These are phyloP conservation scores for Pisolithus marmoratus DNA, from an alignment of 768 basidiomycete species.

Conservation along the genomic window DNA sequence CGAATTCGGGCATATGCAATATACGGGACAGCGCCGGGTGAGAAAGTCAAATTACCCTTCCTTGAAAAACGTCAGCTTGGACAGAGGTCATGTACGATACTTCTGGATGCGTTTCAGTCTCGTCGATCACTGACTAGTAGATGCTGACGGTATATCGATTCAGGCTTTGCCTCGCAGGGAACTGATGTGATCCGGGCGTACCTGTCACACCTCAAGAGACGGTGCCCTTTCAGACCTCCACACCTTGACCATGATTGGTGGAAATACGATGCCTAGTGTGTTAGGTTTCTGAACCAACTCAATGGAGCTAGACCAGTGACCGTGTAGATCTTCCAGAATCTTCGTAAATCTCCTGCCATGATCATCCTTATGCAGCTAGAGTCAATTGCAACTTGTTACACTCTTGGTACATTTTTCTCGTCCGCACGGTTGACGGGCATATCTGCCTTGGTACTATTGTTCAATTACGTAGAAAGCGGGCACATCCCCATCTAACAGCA, in stretches of 20 bases:
- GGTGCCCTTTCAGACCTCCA: conserved; percentile 34
- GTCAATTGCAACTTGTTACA: conserved; percentile 33
- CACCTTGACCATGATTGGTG: conserved; percentile 36
- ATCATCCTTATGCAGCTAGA: conserved; percentile 35
- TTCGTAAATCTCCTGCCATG: conserved; percentile 31
- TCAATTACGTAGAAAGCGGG: conserved; percentile 39
- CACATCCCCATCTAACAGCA: conserved; percentile 30
- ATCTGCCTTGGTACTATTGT: conserved; percentile 32
- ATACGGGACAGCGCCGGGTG: too few relatives aligned
- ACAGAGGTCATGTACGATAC: too few relatives aligned
- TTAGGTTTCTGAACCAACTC: background rate
- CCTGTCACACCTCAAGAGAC: conserved; percentile 39
- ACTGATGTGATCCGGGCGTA: conserved; percentile 41
- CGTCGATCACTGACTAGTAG: too few relatives aligned
- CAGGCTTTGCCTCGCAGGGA: conserved; percentile 18
- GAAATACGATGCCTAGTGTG: conserved; percentile 37
- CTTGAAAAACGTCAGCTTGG: too few relatives aligned
- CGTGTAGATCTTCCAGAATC: conserved; percentile 35
- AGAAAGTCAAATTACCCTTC: too few relatives aligned
- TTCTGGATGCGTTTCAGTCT: too few relatives aligned
- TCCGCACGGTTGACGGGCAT: conserved; percentile 28
- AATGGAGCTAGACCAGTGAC: background rate
- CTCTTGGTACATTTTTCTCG: conserved; percentile 29
- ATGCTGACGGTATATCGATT: too few relatives aligned
- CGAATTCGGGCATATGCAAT: too few relatives aligned